phyloP scores from a whole-genome alignment of 768 basidiomycete species.

The Kwoniella heveanensis region DNA sequence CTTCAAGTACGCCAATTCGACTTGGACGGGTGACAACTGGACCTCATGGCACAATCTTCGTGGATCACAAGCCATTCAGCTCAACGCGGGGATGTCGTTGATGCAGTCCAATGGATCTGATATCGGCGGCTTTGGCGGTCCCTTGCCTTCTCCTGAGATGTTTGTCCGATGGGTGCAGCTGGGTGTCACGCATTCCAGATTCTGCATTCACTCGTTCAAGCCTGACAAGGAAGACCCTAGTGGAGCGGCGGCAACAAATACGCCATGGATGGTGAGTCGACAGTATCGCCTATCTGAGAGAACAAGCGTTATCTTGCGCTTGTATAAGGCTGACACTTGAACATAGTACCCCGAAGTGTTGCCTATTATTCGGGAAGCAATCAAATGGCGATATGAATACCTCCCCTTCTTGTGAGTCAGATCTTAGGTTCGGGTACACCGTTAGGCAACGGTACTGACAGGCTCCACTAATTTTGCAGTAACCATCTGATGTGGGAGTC shows the following conservation, averaged over 20 bases:
- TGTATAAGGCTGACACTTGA: background rate
- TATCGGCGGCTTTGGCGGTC: constrained; percentile 55
- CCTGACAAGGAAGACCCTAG: constrained; percentile 46
- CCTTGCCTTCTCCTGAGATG: constrained; percentile 49
- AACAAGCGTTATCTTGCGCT: background rate
- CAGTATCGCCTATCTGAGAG: background rate
- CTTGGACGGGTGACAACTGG: constrained; percentile 55
- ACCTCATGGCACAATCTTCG: constrained; percentile 53
- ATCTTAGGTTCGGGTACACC: too few species aligned
- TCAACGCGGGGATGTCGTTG: constrained; percentile 51
- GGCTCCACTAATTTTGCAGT: constrained; percentile 22
- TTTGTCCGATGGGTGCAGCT: constrained; percentile 55
- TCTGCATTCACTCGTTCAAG: constrained; percentile 56
- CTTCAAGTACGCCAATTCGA: constrained; percentile 49
- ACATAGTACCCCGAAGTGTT: constrained; percentile 51
- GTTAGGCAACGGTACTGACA: too few species aligned
- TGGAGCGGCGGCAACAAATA: constrained; percentile 47
- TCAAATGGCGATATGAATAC: constrained; percentile 55
- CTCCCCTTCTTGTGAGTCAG: constrained; percentile 52
- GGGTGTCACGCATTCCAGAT: constrained; percentile 49
- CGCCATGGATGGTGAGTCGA: constrained; percentile 52
- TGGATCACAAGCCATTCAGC: constrained; percentile 50
- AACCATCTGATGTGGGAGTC: constrained; percentile 52
- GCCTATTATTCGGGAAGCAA: constrained; percentile 45
- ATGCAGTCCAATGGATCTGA: constrained; percentile 53